Base-by-base conservation (phyloP, 768 basidiomycete species). In the Gymnopilus dilepis region DNA sequence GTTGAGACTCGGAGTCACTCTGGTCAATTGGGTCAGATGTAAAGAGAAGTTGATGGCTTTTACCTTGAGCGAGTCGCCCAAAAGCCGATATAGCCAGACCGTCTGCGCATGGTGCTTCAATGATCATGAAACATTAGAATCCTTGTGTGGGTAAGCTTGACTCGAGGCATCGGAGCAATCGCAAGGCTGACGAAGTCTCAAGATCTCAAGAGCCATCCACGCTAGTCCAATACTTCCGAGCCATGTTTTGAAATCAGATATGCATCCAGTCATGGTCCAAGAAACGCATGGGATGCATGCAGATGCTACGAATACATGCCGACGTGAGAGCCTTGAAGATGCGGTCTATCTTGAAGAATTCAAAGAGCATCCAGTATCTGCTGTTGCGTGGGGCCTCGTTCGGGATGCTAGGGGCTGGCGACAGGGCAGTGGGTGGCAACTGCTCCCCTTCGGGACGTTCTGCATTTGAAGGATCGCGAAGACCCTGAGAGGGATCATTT, bases 301-400 rank as follows among this genome's bases (percentile, higher is more conserved):
- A 19, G 37, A 48, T 4, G 47, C 37, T 38, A 33, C 57, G 19
- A 41, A 50, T 26, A 28, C 26, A 15, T 13, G 34, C 30, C 40
- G 59, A 60, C 59, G 59, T 60, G 59, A 19, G 51, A 54, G 51
- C 24, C 19, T n/a, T n/a, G n/a, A n/a, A n/a, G n/a, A n/a, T n/a
- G n/a, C n/a, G n/a, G n/a, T n/a, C n/a, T n/a, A n/a, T n/a, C n/a
- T 28, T 28, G 53, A 59, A 58, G 31, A 37, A 11, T 34, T 60
- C 21, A 55, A 55, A 21, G 59, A 45, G n/a, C n/a, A n/a, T n/a
- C n/a, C n/a, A n/a, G n/a, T n/a, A n/a, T n/a, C n/a, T n/a, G n/a
- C n/a, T 40, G 30, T 24, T 34, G 43, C n/a, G 54, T 43, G 51
- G 22, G 33, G 38, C 30, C 51, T n/a, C n/a, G n/a, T n/a, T n/a